Base-by-base conservation (phyloP, 768 basidiomycete genomes). In the Mycena epipterygia region DNA sequence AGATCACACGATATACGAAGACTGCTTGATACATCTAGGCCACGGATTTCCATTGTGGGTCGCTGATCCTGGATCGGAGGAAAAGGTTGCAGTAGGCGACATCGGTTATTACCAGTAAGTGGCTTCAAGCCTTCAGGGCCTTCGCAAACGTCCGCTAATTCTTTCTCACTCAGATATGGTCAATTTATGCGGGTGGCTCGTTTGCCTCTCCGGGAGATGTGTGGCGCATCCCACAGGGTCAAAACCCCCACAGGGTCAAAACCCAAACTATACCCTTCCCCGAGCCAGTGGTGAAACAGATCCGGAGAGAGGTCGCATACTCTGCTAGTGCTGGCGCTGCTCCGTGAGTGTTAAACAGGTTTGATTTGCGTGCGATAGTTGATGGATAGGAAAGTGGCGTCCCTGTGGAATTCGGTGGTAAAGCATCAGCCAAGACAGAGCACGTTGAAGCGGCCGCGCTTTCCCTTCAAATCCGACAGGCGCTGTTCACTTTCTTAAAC, bases 1-100 rank as follows among this genome's bases (percentile, higher is more conserved):
- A n/a, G n/a, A n/a, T n/a, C n/a, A n/a, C n/a, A n/a, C n/a, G n/a
- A 49, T 49, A 23, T 53, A 53, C 30, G 30, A 53, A 53, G 52
- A 53, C 29, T 53, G 52, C 30, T 53, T 53, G 52, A 32, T 53
- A 5, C 30, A 33, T 32, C 21, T 53, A 19, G 3, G 30, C 52
- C 29, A 53, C 19, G 32, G 52, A n/a, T 27, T 17, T 27, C 52
- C 52, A 53, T 19, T 53, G 11, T 53, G 52, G 52, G 19, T 14
- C 5, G 52, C 52, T 16, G 52, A 53, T 53, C 52, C 52, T 32
- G 52, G 52, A n/a, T 33, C 32, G 52, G 19, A 53, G 13, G 32
- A 53, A 19, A 21, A 30, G 32, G 14, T 53, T 30, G 16, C 30
- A 33, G 17, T 53, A n/a, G 52, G 52, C 19, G 52, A 53, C 21